Evolutionary conservation across 306 rosid genomes (phyloP), one percentile per base, ranked within the genome.

Genomic region (Carpinus viminea): DNA sequence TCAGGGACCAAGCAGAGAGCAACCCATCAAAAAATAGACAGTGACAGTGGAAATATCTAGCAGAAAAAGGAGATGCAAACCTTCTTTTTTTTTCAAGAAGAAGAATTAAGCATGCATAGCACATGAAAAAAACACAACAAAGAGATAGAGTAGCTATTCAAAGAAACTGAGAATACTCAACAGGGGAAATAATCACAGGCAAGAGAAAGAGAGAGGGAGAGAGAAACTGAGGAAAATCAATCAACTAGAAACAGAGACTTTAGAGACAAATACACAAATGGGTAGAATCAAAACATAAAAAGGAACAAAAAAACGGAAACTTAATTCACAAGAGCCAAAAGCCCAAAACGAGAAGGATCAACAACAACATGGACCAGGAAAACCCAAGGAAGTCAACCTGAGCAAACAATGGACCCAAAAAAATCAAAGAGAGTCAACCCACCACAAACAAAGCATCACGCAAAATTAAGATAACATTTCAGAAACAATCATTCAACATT

Each of bases 401-500:
- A 48, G 12, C 15, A 48, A 48, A 48, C 52, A 10, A 48, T 48
- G 52, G 15, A 48, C 52, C 52, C 11, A 11, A 13, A 53, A 53
- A 50, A 17, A 4, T 53, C 59, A 17, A 53, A 53, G 59, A 17
- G 4, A 76, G 17, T 34, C 54, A 47, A 11, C 12, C 31, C 0
- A 43, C 11, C 11, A 20, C 46, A 3, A 12, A 45, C 28, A 31
- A 24, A 26, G 26, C 46, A 17, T 0, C 2, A 2, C 46, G 26
- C 18, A 15, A 17, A 52, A 54, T 53, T 2, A 34, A 28, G 12
- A 3, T 4, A 50, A 15, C 34, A 76, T 72, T 21, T 34, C 60
- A 38, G 20, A 54, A 75, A 75, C 76, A 53, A 73, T 68, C 72
- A 38, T 57, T 57, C 55, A 2, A 47, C 41, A 24, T 7, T 48